Base-by-base conservation (phyloP, 2,329 filamentous ascomycete genomes). In the Neofusicoccum kwambonambiense region DNA sequence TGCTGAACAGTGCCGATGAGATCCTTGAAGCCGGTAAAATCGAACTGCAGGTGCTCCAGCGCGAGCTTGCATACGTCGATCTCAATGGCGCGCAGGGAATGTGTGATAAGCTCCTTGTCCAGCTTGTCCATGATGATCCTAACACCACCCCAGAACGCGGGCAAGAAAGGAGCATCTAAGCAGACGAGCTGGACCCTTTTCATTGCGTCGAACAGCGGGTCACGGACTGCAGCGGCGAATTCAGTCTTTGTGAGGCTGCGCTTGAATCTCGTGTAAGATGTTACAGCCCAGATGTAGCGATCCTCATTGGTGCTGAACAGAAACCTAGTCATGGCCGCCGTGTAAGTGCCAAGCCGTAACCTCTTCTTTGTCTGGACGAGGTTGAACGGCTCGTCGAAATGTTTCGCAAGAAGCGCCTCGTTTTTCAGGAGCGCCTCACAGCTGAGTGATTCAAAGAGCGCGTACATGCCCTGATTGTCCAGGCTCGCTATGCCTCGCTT, bases 401-500 rank as follows among this genome's bases (percentile, higher is more conserved):
- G 83, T 34, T 80, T 71, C 64, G 78, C 73, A 22, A 89, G 75
- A 19, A 84, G 76, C 17, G 79, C 76, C 64, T 86, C 83, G 68
- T 85, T 81, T 22, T 80, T 77, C 67, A 97, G 82, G 73, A 96
- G 92, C 0, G 90, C 84, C 69, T 93, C 87, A 75, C 90, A 96
- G 75, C 93, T 96, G 60, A 98, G 80, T 0, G 90, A 89, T 75
- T 98, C 94, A 71, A 96, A 97, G 35, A 98, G 86, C 11, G 92
- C 89, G 65, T 95, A 86, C 58, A 96, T 85, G 6, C 91, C 87
- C 34, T 86, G 80, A 1, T 84, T 79, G 34, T 85, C 82, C 31
- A 88, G 75, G 31, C 81, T 76, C 61, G 77, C 75, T 41, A 86
- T 79, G 22, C 78, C 81, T 44, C 86, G 82, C 65, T 83, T 72